Evolutionary conservation across 2,329 filamentous ascomycete genomes (phyloP), one percentile per base, ranked within the genome.

Genomic region (Calonectria naviculata): DNA sequence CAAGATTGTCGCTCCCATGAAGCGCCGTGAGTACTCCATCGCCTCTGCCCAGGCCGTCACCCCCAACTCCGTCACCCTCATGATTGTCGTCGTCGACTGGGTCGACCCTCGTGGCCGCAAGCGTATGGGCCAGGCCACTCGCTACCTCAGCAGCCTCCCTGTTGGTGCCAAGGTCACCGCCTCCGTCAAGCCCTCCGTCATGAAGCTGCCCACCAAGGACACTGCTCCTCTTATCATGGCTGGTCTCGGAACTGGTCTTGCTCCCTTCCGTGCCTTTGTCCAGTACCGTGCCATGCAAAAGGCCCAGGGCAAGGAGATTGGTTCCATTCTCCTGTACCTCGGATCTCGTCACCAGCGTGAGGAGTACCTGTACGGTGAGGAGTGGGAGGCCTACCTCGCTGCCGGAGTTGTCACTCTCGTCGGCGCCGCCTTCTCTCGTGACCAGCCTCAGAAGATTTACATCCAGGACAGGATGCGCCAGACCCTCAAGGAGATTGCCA

Each of bases 221-320:
- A 97, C 94, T 42, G 94, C 96, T 58, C 97, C 97, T 46, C 92
- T 99, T 81, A 98, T 99, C 88, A 98, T 99, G 96, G 97, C 97
- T 12, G 97, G 97, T 83, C 93, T 98, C n/a, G 97, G 97, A 74
- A 99, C 97, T 0, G 97, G 97, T 81, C 92, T 99, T 26, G 97
- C 97, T 1, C 97, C 97, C n/a, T 99, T 99, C 94, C 95, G 97
- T 75, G 97, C 97, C 71, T 99, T 99, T 81, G 93, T 98, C 56
- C 97, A 99, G 86, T 97, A 99, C 87, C 96, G 97, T 69, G 97
- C 97, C 61, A 95, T 97, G 91, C 96, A 99, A 83, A 98, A 98
- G 87, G 93, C 95, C n/a, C 94, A 97, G 83, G 97, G 97, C 84
- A 95, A 97, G 87, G 92, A 97, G 70, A 98, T 99, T 76, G 97